Base-by-base conservation (phyloP, 2,329 filamentous ascomycete species). In the Cordyceps farinosa region DNA sequence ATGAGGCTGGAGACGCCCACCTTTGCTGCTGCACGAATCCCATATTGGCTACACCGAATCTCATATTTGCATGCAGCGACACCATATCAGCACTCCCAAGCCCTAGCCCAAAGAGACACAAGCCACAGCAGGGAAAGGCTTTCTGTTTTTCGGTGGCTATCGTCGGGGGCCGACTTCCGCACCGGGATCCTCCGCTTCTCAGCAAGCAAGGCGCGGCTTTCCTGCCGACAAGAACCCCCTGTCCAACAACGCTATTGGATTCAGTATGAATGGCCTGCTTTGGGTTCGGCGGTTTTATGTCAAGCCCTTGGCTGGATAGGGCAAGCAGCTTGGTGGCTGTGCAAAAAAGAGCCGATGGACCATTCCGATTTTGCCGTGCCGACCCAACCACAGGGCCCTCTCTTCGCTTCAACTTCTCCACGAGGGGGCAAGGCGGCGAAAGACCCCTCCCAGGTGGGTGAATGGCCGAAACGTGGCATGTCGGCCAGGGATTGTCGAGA, bases 291-390 rank as follows among this genome's bases (percentile, higher is more conserved):
- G 52, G 27, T 32, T 44, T 53, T 36, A 38, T 27, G 17, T 7
- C 7, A 29, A 2, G 30, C 44, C 11, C 40, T 13, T 38, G 30
- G 32, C 55, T 48, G 34, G 34, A 52, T n/a, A 60, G 17, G 57
- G 57, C 48, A 51, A 51, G 15, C 38, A 45, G 9, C 38, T 9
- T 44, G 57, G 57, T 60, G 57, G 57, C 57, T 60, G 45, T 60
- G 32, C 44, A 58, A 27, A 27, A n/a, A 34, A 32, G 15, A 51
- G 36, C 27, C 52, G 17, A 17, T 34, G 32, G 11, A 15, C 42
- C n/a, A 38, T 53, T 53, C 58, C 58, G 58, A 53, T n/a, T 61
- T 61, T 61, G 58, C 58, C 58, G 58, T 61, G 58, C 58, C 58
- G 48, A 45, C 11, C 27, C 27, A 45, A 13, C 53, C 53, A 56